Base-by-base conservation (phyloP, 2,329 filamentous ascomycete species). In the Trichoderma sp. region DNA sequence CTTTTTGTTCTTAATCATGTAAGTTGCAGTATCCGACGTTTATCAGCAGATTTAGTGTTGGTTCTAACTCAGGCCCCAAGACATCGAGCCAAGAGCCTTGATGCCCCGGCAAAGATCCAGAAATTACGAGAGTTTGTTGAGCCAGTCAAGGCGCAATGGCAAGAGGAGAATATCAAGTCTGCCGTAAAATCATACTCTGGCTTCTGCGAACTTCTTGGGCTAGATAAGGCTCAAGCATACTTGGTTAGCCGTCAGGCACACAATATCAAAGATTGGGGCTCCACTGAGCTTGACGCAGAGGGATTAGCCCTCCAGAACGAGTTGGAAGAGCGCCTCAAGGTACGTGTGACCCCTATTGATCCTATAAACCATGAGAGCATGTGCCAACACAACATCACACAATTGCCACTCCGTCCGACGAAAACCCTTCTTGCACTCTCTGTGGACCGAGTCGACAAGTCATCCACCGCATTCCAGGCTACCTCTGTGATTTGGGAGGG, bases 361-460 rank as follows among this genome's bases (percentile, higher is more conserved):
- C 12, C n/a, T n/a, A 21, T 33, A 24, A 12, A 18, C 38, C 8
- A 16, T 21, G 14, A 8, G 11, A 7, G 56, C 21, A 38, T 45
- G 11, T 27, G 66, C 77, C 80, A 33, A 79, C 72, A 79, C 72
- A 74, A 41, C 8, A 60, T 50, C 8, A 16, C 65, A 93, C 88
- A 89, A 76, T 85, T 98, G 16, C 97, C 97, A 4, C 85, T 99
- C 59, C 91, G 96, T 75, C 90, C 94, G 7, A 98, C 96, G 2
- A 98, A 98, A 82, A 95, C 94, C 0, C 94, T 98, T 81, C 86
- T 99, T n/a, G 94, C 93, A 2, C 96, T 95, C 66, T 97, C 96
- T 0, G 96, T 97, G 0, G 97, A 99, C 79, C 95, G 95, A 81
- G 85, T 98, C 8, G 93, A 95, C 66, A 94, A 93, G 79, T 89